Base-by-base conservation (phyloP, 208 protist species). In the Leishmania tropica region DNA sequence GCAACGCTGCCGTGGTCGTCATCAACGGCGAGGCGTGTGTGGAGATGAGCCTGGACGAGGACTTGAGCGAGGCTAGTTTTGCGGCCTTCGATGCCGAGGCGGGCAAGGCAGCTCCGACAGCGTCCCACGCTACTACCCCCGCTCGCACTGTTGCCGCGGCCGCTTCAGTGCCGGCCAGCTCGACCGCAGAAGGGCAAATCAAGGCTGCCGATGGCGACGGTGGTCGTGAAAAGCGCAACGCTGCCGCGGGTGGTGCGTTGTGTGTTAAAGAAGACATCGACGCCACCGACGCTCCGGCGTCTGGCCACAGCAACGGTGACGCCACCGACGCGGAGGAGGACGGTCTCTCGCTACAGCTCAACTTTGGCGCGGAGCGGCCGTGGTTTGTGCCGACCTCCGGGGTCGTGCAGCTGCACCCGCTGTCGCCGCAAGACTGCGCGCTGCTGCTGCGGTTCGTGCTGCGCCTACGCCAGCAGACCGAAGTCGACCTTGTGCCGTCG, bases 361-460 rank as follows among this genome's bases (percentile, higher is more conserved):
- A 70, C 37, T 81, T 86, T 45, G 83, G 65, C 28, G 58, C 74
- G 21, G 64, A 76, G 24, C 79, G 53, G 70, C 93, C 90, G n/a
- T 94, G 91, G 89, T 93, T 93, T 83, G 81, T 94, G n/a, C 90
- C 89, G 8, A 6, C 84, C 0, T 78, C 80, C 28, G 90, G 92
- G 45, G 81, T 92, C 7, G 88, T 97, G 24, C 88, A 84, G 24
- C 85, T 92, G 28, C 76, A 87, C 35, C 83, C 92, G 54, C 73
- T 95, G 1, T 45, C 89, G 17, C 85, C 86, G n/a, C 51, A 73
- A 0, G 92, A 97, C 76, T 85, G 76, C 28, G 76, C 89, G 17
- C 80, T 82, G 65, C 86, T 95, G 64, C 77, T 97, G 75, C 78
- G 79, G 42, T 93, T 94, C 76, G 62, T 96, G 13, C 67, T 97